These are phyloP conservation scores for Puccinia triticina DNA, from an alignment of 1,284 basidiomycete species.

Conservation along the genomic window DNA sequence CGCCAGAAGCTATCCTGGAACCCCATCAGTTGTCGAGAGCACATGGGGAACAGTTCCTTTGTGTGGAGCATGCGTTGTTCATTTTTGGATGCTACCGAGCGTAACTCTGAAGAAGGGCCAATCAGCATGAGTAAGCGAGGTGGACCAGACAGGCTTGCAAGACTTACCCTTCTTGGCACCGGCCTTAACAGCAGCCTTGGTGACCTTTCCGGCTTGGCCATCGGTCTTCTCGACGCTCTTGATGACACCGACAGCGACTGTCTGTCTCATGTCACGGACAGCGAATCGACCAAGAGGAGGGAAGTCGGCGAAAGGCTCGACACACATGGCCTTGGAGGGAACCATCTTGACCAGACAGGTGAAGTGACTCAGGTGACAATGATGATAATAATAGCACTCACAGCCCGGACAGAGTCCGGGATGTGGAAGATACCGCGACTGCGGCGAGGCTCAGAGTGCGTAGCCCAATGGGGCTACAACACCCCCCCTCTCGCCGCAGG, in stretches of 20 bases:
- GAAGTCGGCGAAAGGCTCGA: slow-evolving; percentile 67
- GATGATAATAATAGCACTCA: no score
- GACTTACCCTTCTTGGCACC: slow-evolving; percentile 60
- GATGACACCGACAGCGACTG: slow-evolving; percentile 96
- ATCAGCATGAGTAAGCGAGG: not conserved
- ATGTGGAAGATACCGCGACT: no score
- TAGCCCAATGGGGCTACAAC: no score
- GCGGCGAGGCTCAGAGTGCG: no score
- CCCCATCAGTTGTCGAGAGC: not conserved
- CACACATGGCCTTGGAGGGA: slow-evolving; percentile 88
- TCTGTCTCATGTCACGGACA: slow-evolving; percentile 67
- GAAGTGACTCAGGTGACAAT: no score
- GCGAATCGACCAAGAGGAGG: slow-evolving; percentile 98
- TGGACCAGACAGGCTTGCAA: no score
- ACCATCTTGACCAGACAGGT: slow-evolving; percentile 96
- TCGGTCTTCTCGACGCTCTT: slow-evolving; percentile 92
- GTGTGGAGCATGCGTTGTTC: not conserved
- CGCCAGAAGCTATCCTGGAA: slow-evolving; percentile 29
- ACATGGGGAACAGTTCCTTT: not conserved
- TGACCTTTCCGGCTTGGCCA: slow-evolving; percentile 68
- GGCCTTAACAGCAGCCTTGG: slow-evolving; percentile 67
- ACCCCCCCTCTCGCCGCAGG: no score
- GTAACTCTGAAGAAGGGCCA: slow-evolving; percentile 38
- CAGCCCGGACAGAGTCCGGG: no score
- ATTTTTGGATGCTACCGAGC: slow-evolving; percentile 46